Conservation (phyloP, 768 basidiomycete species). For the Lactarius pseudohatsudake region DNA sequence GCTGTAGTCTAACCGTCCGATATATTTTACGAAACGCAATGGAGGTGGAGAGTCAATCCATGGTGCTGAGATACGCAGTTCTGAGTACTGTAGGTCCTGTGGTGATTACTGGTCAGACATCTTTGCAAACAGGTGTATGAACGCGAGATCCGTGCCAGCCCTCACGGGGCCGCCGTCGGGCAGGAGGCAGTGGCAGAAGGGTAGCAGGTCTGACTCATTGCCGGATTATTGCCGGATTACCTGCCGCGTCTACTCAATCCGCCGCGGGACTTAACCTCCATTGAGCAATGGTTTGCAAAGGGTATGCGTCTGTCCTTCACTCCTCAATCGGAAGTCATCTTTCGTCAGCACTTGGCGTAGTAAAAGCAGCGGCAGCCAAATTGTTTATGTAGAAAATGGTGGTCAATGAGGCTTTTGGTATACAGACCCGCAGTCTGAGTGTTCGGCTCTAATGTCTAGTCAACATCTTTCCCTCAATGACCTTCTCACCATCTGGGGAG, state of each 20-base stretch:
- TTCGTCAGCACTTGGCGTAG: not conserved
- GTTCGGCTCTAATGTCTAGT: constrained; percentile 30
- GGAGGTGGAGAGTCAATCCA: no score
- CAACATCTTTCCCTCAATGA: constrained; percentile 64
- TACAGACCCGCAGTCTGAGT: constrained; percentile 27
- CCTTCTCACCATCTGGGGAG: constrained; percentile 71
- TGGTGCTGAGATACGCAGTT: no score
- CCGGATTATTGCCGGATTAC: no score
- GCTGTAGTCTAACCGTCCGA: no score
- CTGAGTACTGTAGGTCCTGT: no score
- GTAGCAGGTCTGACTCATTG: no score
- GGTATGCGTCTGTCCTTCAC: not conserved
- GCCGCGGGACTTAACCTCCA: not conserved
- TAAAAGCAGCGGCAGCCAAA: not conserved
- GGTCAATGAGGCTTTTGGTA: not conserved
- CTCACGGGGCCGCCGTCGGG: not conserved
- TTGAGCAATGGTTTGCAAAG: not conserved
- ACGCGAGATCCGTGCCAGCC: no score
- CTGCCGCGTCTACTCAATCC: not conserved
- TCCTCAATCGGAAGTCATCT: not conserved
- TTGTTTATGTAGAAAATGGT: not conserved
- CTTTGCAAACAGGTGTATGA: no score
- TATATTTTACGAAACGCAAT: no score
- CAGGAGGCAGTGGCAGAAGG: not conserved
- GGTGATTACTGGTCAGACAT: no score